Evolutionary conservation across 805 yeast species (phyloP), one percentile per base, ranked within the genome.

Genomic region (Monosporozyma servazzii): DNA sequence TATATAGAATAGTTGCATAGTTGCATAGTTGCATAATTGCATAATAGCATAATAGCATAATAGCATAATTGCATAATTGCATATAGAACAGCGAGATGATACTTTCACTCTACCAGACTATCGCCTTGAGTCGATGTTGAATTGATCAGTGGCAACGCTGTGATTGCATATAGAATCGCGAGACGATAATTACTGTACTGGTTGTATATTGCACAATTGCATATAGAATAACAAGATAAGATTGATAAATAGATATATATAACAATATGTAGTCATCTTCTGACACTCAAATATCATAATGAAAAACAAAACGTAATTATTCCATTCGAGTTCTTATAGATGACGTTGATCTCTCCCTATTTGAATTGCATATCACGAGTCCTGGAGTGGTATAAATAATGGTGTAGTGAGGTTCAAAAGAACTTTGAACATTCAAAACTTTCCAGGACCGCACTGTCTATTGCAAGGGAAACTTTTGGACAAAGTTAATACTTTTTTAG

Each of bases 381-480:
- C 52, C 48, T 53, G 51, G 56, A 58, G 60, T 56, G 42, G 49
- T 36, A 49, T 44, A 50, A 41, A 47, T 53, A 53, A 51, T 48
- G 18, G 13, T 31, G 36, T 31, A 10, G 13, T 31, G 15, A n/a
- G n/a, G n/a, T n/a, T n/a, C n/a, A n/a, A n/a, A n/a, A n/a, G n/a
- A n/a, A n/a, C n/a, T n/a, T n/a, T n/a, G n/a, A n/a, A n/a, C n/a
- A n/a, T n/a, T n/a, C n/a, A n/a, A n/a, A n/a, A 39, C 13, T 39
- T 27, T 53, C 58, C 53, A 43, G 51, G 53, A 54, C 53, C 74
- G 84, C 79, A 80, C 86, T 80, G 86, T 80, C 86, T 80, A 71
- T 64, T 68, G 81, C 74, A 81, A 73, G 84, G 84, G 77, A 71
- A 65, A 74, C 70, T 76, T 78, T 79, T 77, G 83, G 83, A 80